Conservation (phyloP, 2,329 filamentous ascomycete genomes). For the Arachnopeziza araneosa region DNA sequence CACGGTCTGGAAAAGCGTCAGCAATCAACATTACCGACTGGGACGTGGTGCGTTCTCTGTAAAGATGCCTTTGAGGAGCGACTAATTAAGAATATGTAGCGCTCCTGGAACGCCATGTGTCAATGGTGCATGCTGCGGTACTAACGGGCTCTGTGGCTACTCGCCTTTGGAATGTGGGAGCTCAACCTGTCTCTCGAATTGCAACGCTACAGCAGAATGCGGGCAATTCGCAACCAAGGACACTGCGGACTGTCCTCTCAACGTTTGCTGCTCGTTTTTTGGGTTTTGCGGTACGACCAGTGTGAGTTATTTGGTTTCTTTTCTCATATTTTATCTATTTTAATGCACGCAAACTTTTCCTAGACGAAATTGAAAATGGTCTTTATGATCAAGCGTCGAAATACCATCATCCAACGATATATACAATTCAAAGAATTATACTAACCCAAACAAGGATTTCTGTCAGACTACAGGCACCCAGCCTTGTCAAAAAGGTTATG, state of each 20-base stretch:
- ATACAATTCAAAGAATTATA: too few species aligned
- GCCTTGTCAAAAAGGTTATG: slow-evolving; percentile 33
- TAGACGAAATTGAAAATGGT: too few species aligned
- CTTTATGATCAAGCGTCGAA: too few species aligned
- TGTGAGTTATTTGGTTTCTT: too few species aligned
- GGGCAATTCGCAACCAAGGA: slow-evolving; percentile 25
- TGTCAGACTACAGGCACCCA: neutral
- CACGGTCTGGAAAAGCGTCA: too few species aligned
- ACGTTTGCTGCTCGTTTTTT: slow-evolving; percentile 18
- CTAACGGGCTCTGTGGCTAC: slow-evolving; percentile 13
- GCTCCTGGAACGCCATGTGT: neutral
- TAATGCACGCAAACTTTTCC: too few species aligned
- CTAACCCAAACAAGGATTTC: neutral
- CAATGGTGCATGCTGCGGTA: slow-evolving; percentile 1
- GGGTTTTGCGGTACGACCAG: slow-evolving; percentile 6
- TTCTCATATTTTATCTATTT: too few species aligned
- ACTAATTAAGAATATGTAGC: too few species aligned
- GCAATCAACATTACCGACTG: too few species aligned
- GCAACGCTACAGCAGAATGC: slow-evolving; percentile 31
- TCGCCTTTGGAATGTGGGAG: slow-evolving; percentile 14
- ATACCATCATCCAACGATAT: too few species aligned
- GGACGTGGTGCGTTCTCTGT: too few species aligned
- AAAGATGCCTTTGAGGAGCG: too few species aligned
- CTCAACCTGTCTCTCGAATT: slow-evolving; percentile 18
- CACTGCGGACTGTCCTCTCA: slow-evolving; percentile 22